Evolutionary conservation across 2,329 filamentous ascomycete species (phyloP).

Genomic region (Neopestalotiopsis rosae): DNA sequence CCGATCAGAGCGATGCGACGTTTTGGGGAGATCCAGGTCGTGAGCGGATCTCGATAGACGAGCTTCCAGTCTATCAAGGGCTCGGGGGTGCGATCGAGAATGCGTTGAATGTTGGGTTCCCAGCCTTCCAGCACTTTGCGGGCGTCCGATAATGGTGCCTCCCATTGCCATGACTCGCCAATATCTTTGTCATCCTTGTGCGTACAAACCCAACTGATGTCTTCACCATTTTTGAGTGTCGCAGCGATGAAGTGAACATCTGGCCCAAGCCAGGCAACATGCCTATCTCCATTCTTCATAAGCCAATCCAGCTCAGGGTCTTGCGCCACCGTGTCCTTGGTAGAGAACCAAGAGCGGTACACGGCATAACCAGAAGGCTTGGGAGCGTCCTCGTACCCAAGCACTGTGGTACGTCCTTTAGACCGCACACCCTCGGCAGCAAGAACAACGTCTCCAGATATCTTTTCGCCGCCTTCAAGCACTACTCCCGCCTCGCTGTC

Average conservation of each 20-base stretch:
- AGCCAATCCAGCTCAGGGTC: constrained; percentile 49
- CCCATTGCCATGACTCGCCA: constrained; percentile 31
- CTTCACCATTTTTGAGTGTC: constrained; percentile 55
- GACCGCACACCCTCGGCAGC: constrained; percentile 55
- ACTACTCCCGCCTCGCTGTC: constrained; percentile 42
- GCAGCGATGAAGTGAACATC: constrained; percentile 59
- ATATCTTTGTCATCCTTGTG: constrained; percentile 44
- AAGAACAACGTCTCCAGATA: constrained; percentile 48
- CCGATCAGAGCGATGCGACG: constrained; percentile 51
- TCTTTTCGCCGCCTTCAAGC: constrained; percentile 44
- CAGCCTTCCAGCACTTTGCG: constrained; percentile 36
- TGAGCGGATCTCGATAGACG: constrained; percentile 42
- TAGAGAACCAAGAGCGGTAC: constrained; percentile 50
- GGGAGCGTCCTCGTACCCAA: constrained; percentile 48
- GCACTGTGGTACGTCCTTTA: constrained; percentile 50
- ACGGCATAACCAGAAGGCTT: constrained; percentile 50
- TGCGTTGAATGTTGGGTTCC: constrained; percentile 43
- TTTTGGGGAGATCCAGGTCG: constrained; percentile 46
- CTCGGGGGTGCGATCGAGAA: constrained; percentile 42
- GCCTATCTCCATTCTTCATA: constrained; percentile 54
- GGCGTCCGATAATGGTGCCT: constrained; percentile 31
- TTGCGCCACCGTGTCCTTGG: constrained; percentile 45
- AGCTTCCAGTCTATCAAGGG: constrained; percentile 43
- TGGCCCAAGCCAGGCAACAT: constrained; percentile 57
- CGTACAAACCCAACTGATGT: constrained; percentile 61